Evolutionary conservation across 495 filamentous ascomycete genomes (phyloP), one percentile per base, ranked within the genome.

Genomic region (Evernia prunastri): DNA sequence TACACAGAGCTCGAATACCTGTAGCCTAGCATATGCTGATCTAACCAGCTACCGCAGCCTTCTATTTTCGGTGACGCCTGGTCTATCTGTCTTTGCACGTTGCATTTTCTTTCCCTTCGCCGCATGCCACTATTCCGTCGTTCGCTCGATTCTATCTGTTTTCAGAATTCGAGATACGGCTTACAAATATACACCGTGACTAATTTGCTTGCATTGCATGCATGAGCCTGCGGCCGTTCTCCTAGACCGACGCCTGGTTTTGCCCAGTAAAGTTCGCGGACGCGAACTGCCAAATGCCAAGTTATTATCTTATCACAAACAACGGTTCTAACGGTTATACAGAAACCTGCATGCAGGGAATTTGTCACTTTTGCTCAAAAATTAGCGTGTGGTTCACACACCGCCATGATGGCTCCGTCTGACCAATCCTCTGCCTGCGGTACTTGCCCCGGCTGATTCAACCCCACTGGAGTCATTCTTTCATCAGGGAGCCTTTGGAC

Each of bases 211-310:
- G 17, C 29, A 54, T 0, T 35, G 51, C 51, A 0, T 35, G 51
- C 51, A 54, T 54, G 17, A 54, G 51, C 15, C 51, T 54, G 51
- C 51, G 51, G 45, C 17, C 17, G 11, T 29, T 53, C 49, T 53
- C 11, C 27, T 29, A 53, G 49, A 31, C 10, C 4, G 49, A 31
- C 11, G 51, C 51, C 51, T 54, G 29, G 0, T 54, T 53, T 54
- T 54, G 51, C 51, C 51, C 33, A 5, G 12, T 9, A 27, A 29
- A 33, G 51, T 35, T 54, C 29, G 51, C 51, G 33, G n/a, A 33
- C 2, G 27, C 29, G 7, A 33, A 54, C 27, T 13, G 8, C 17
- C 13, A 31, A 0, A 31, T 4, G 8, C 27, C 45, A 27, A 53
- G 0, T 20, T 9, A 13, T 1, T 20, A 18, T 20, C 15, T 51